Evolutionary conservation across 1,139 yeast species (phyloP), one percentile per base, ranked within the genome.

Genomic region (Geotrichum siamense): DNA sequence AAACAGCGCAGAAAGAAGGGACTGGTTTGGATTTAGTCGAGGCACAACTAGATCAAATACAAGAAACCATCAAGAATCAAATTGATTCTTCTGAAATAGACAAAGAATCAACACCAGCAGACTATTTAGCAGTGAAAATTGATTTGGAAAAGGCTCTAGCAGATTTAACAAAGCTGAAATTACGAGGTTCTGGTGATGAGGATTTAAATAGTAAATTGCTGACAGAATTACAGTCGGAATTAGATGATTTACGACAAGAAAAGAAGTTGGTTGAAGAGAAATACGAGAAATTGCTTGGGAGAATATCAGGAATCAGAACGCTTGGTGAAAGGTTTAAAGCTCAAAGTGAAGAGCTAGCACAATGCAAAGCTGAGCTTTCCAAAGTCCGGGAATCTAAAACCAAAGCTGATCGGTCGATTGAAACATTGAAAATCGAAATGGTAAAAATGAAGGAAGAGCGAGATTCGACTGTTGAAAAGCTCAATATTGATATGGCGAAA

Each of bases 291-390:
- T 66, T 91, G 17, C 66, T 87, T 48, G 80, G 79, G 51, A 76
- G 84, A 59, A 68, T 91, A 28, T 76, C 94, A 1, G 78, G 85
- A 2, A 85, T 91, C 84, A 85, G 84, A 56, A 71, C 93, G 0
- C 82, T 89, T 52, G 70, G 71, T 8, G 93, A 85, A 53, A 67
- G 87, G 31, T 82, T 78, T 41, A 68, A 67, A 31, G 67, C 79
- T 0, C 77, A 76, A 53, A 60, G 67, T 2, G 63, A 55, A 2
- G 61, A 56, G 27, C 48, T 60, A 23, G 50, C 50, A 65, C 65
- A 51, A 51, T 60, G 47, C 68, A 61, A 52, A 63, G 66, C 38
- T 6, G 42, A 41, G 26, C 49, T 53, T 34, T 6, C 25, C 4
- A 15, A 13, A 30, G 34, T 21, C 5, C 6, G 6, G n/a, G 21